These are phyloP conservation scores for Fusarium annulatum DNA, from an alignment of 2,329 filamentous ascomycete species.

Conservation along the genomic window DNA sequence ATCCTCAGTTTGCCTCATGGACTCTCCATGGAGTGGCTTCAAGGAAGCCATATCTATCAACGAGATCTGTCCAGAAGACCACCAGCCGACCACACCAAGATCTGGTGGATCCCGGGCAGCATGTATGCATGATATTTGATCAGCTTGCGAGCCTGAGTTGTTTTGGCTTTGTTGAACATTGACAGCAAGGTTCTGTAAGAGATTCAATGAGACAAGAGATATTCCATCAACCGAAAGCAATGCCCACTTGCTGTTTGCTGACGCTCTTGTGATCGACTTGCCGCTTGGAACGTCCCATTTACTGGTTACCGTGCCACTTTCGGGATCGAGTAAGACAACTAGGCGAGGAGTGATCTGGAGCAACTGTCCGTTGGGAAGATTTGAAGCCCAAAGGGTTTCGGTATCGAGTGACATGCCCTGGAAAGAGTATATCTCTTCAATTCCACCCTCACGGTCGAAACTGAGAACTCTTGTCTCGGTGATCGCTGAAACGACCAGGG, in stretches of 20 bases:
- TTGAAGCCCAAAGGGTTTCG: slow-evolving; percentile 77
- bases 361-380: slow-evolving; percentile 70
- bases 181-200: slow-evolving; percentile 67
- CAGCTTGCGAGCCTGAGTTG: slow-evolving; percentile 55
- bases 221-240: slow-evolving; percentile 82
- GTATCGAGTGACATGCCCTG: slow-evolving; percentile 75
- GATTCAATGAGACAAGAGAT: slow-evolving; percentile 75
- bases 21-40: slow-evolving; percentile 72
- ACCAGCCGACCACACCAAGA: slow-evolving; percentile 86
- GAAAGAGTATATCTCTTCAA: slow-evolving; percentile 87
- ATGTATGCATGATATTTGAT: slow-evolving; percentile 88
- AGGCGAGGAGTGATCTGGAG: slow-evolving; percentile 79
- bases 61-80: slow-evolving; percentile 82
- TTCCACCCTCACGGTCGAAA: slow-evolving; percentile 78
- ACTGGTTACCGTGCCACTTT: slow-evolving; percentile 64
- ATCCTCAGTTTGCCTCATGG: slow-evolving; percentile 69
- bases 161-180: slow-evolving; percentile 70
- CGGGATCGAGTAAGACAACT: slow-evolving; percentile 71
- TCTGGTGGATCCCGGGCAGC: slow-evolving; percentile 72
- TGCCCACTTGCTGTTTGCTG: slow-evolving; percentile 75
- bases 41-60: slow-evolving; percentile 77
- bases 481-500: slow-evolving; percentile 81
- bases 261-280: slow-evolving; percentile 79
- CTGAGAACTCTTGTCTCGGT: slow-evolving; percentile 85
- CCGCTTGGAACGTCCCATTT: slow-evolving; percentile 66